Conservation (phyloP, 2,329 filamentous ascomycete species). For the Dryadomyces quercivorus region DNA sequence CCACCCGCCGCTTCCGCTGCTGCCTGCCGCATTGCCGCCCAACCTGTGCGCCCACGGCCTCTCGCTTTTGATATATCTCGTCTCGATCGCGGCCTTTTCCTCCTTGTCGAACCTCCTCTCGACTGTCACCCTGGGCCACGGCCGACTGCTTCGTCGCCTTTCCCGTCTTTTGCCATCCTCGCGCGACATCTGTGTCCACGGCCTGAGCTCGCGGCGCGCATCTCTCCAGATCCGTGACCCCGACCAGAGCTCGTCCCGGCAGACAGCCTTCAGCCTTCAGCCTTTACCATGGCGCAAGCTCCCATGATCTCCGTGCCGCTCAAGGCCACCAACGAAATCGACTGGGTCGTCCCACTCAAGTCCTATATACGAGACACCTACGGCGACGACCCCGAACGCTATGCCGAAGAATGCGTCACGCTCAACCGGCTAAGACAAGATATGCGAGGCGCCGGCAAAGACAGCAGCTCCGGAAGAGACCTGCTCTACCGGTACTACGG, state of each 20-base stretch:
- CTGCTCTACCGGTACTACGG: slow-evolving; percentile 95
- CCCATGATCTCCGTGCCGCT: slow-evolving; percentile 93
- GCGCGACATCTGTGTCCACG: background rate
- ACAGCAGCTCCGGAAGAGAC: slow-evolving; percentile 87
- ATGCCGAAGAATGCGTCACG: slow-evolving; percentile 87
- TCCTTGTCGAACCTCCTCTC: background rate
- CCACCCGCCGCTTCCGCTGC: background rate
- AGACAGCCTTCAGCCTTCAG: too few relatives aligned
- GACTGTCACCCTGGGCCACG: background rate
- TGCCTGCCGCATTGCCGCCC: background rate
- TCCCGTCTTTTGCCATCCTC: background rate
- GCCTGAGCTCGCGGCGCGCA: slow-evolving; percentile 1
- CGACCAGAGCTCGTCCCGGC: background rate
- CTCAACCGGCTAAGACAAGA: slow-evolving; percentile 94
- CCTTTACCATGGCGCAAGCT: slow-evolving; percentile 59
- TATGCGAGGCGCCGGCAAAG: slow-evolving; percentile 93
- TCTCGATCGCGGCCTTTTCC: background rate
- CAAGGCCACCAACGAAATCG: slow-evolving; percentile 92
- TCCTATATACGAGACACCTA: slow-evolving; percentile 87
- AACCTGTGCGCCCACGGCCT: background rate
- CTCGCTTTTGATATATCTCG: background rate
- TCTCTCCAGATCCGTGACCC: background rate
- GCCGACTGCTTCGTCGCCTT: background rate
- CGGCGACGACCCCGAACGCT: slow-evolving; percentile 91
- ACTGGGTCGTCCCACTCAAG: slow-evolving; percentile 91